Evolutionary conservation across 345 rosid species (phyloP).

Genomic region (sweet orange (Citrus sinensis)): DNA sequence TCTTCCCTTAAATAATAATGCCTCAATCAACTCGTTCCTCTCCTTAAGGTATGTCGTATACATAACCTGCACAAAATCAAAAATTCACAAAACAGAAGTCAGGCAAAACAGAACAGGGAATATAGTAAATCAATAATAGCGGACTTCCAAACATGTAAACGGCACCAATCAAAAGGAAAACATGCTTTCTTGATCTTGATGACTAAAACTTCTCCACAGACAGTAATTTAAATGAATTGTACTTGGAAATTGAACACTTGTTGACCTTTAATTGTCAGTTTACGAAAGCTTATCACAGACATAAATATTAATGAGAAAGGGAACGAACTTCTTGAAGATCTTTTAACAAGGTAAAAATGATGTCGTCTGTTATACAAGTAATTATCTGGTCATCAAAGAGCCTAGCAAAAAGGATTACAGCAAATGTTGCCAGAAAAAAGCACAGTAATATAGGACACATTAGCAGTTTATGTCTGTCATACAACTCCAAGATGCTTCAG

Average conservation of each 20-base stretch:
- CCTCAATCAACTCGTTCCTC: conserved; percentile 63
- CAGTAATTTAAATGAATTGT: background rate
- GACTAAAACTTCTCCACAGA: background rate
- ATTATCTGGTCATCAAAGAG: no score
- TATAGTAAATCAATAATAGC: background rate
- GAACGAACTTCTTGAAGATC: background rate
- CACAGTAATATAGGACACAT: background rate
- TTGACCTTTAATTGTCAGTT: background rate
- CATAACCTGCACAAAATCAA: conserved; percentile 57
- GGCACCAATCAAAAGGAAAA: background rate
- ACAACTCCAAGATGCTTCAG: background rate
- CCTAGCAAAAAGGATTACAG: background rate
- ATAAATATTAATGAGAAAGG: background rate
- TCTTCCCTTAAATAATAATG: conserved; percentile 70
- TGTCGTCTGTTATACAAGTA: no score
- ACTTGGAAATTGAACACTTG: background rate
- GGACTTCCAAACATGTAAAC: background rate
- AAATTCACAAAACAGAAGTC: background rate
- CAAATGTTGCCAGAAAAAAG: background rate
- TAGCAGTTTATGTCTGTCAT: no score
- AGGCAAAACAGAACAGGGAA: background rate
- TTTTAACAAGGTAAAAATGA: background rate
- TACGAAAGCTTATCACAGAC: background rate
- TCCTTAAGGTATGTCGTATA: conserved; percentile 66
- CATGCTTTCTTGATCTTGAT: background rate